Evolutionary conservation across 78 protist genomes (phyloP), one percentile per base, ranked within the genome.

Genomic region (slime mould (Dictyostelium discoideum)): DNA sequence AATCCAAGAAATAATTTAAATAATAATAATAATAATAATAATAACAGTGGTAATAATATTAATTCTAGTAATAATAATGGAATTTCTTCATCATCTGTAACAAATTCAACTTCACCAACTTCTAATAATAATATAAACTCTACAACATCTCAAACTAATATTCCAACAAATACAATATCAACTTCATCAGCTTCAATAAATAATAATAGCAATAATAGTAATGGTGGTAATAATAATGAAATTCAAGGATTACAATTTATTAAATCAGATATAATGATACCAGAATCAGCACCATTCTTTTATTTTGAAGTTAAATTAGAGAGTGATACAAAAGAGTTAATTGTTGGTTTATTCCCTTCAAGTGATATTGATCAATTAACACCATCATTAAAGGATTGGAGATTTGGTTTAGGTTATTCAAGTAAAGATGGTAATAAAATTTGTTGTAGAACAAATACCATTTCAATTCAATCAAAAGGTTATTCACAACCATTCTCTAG

Each of bases 281-380:
- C 97, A 22, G 97, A 95, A 10, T 29, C 73, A 3, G 37, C 80
- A 26, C 90, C 94, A 37, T 40, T 95, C 9, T 95, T 95, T 42
- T 95, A 95, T 72, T 95, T 95, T 82, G 97, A 95, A 46, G 46
- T 95, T n/a, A 85, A 86, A 32, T 82, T 95, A 29, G 97, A 95
- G 26, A 86, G 76, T 81, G 82, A 54, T 42, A 39, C 63, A 13
- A 37, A 29, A 24, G 89, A 80, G 7, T 44, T 85, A 20, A 50
- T 90, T 2, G 46, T 90, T 29, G 94, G 94, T 5, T 48, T 90
- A 3, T 80, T 90, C 16, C 89, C 94, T 26, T 20, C 85, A 0
- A 37, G n/a, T 29, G 40, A 63, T 29, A 18, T 72, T 13, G 80
- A 84, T 10, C 94, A 90, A 37, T 22, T 90, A 9, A 46, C 40